Evolutionary conservation across 176 grass and related monocot genomes (phyloP).

Genomic region (Bonia amplexicaulis): DNA sequence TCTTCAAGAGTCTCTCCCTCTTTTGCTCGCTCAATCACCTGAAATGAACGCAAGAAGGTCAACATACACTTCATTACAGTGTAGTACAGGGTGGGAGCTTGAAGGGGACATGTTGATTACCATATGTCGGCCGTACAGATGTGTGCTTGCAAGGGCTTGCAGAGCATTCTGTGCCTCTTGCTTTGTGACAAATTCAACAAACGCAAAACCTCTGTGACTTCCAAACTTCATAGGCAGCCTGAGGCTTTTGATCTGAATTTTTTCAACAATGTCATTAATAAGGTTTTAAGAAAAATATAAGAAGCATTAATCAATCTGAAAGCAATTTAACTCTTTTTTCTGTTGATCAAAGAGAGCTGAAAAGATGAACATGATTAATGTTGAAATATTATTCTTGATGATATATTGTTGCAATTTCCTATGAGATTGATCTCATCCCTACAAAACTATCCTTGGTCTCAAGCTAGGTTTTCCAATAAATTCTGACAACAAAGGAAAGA

Average conservation of each 20-base stretch:
- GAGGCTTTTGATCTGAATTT: conserved; percentile 72
- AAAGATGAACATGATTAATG: neutral
- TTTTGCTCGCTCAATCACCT: conserved; percentile 92
- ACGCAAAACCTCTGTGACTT: conserved; percentile 87
- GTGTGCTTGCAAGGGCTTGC: conserved; percentile 75
- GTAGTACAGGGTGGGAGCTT: neutral
- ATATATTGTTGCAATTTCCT: conserved; percentile 4
- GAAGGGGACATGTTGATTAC: conserved; percentile 32
- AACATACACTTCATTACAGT: neutral
- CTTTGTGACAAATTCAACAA: conserved; percentile 80
- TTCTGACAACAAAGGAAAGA: neutral
- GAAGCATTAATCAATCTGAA: neutral
- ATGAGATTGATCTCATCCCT: neutral
- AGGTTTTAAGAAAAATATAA: neutral
- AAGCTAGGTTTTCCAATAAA: neutral
- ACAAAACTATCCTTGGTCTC: neutral
- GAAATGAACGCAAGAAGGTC: neutral
- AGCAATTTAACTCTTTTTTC: neutral
- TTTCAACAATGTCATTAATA: neutral
- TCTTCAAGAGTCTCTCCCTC: conserved; percentile 90
- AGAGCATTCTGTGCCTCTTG: conserved; percentile 87
- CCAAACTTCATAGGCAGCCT: conserved; percentile 91
- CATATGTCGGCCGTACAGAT: conserved; percentile 88
- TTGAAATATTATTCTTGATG: neutral
- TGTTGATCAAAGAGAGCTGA: neutral